Conservation (phyloP, 2,329 filamentous ascomycete genomes). For the Phaeosphaeria sp. region DNA sequence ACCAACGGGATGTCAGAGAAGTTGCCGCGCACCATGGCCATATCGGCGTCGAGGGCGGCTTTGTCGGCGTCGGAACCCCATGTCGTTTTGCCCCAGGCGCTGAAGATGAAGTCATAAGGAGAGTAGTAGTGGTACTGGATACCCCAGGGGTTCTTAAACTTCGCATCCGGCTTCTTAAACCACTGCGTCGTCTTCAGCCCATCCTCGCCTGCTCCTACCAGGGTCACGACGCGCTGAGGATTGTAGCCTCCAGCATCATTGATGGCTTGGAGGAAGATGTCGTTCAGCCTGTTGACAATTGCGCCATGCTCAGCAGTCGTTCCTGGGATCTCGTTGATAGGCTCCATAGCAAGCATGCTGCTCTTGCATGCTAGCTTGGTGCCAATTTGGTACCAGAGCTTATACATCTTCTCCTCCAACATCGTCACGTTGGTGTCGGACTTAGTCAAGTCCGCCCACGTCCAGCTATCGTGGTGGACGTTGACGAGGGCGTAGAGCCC, state of each 20-base stretch:
- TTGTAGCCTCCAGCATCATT: slow-evolving; percentile 64
- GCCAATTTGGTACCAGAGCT: slow-evolving; percentile 66
- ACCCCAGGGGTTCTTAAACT: slow-evolving; percentile 63
- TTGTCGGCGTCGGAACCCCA: slow-evolving; percentile 66
- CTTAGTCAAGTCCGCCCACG: slow-evolving; percentile 62
- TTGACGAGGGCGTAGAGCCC: slow-evolving; percentile 64
- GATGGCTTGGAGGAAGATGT: slow-evolving; percentile 63
- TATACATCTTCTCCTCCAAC: slow-evolving; percentile 64
- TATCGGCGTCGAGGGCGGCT: slow-evolving; percentile 56
- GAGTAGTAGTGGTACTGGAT: slow-evolving; percentile 70
- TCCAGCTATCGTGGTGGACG: slow-evolving; percentile 66
- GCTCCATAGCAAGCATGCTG: slow-evolving; percentile 62
- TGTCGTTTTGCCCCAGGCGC: slow-evolving; percentile 64
- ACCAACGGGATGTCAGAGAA: slow-evolving; percentile 64
- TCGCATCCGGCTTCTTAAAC: slow-evolving; percentile 57
- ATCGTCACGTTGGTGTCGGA: slow-evolving; percentile 56
- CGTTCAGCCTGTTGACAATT: slow-evolving; percentile 63
- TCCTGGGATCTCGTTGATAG: slow-evolving; percentile 66
- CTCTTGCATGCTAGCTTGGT: slow-evolving; percentile 62
- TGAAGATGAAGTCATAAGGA: slow-evolving; percentile 55
- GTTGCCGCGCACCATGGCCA: slow-evolving; percentile 60
- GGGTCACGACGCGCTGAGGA: slow-evolving; percentile 61
- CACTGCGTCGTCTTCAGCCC: slow-evolving; percentile 61
- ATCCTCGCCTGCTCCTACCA: slow-evolving; percentile 62
- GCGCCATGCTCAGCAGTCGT: slow-evolving; percentile 59